Evolutionary conservation across 768 basidiomycete genomes (phyloP).

Genomic region (Nevesoporus exiguus): DNA sequence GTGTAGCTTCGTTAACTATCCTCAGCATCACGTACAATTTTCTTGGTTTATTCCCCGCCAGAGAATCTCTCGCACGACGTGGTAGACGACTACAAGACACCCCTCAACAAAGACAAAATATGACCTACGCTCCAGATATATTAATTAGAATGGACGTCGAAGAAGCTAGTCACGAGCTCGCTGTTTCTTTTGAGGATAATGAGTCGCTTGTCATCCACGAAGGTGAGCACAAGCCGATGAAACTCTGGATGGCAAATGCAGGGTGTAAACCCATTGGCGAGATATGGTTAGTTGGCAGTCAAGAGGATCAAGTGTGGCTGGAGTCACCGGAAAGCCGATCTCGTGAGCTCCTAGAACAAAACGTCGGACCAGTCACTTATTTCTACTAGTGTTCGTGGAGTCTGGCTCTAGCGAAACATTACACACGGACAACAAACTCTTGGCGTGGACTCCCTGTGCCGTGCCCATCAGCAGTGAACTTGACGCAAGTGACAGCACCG

Average conservation of each 20-base stretch:
- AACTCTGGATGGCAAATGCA: slow-evolving; percentile 61
- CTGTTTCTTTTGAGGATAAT: slow-evolving; percentile 53
- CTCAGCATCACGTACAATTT: slow-evolving; percentile 64
- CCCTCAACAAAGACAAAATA: slow-evolving; percentile 59
- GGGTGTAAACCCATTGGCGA: slow-evolving; percentile 61
- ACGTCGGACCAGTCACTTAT: slow-evolving; percentile 3
- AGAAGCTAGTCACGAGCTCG: slow-evolving; percentile 61
- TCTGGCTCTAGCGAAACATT: slow-evolving; percentile 37
- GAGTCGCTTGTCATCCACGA: slow-evolving; percentile 51
- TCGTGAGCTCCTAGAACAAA: slow-evolving; percentile 13
- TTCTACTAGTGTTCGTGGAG: slow-evolving; percentile 10
- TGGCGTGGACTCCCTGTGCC: slow-evolving; percentile 41
- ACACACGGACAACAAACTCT: slow-evolving; percentile 51
- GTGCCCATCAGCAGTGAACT: slow-evolving; percentile 42
- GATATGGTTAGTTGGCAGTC: slow-evolving; percentile 64
- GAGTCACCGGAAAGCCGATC: slow-evolving; percentile 21
- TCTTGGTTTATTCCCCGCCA: slow-evolving; percentile 64
- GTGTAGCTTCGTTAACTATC: slow-evolving; percentile 52
- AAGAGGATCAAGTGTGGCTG: slow-evolving; percentile 64
- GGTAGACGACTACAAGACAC: slow-evolving; percentile 79
- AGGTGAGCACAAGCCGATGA: slow-evolving; percentile 61
- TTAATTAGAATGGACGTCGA: slow-evolving; percentile 59
- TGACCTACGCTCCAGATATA: slow-evolving; percentile 70
- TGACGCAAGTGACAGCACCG: slow-evolving; percentile 46
- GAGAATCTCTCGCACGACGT: slow-evolving; percentile 63